These are phyloP conservation scores for Plectosphaerella cucumerina DNA, from an alignment of 2,329 filamentous ascomycete species.

Conservation along the genomic window DNA sequence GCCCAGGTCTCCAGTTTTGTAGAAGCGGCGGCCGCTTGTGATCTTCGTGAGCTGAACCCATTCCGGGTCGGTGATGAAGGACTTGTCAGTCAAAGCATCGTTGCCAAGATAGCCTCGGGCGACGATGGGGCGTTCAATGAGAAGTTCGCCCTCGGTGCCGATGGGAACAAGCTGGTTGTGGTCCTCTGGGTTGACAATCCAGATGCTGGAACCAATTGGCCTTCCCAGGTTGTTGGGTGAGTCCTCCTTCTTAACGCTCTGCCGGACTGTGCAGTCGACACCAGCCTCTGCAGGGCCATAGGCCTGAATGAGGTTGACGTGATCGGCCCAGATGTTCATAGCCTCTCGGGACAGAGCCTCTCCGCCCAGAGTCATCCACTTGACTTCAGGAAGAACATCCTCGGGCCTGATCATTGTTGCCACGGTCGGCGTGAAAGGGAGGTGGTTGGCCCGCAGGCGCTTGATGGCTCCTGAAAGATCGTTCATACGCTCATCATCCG, in stretches of 20 bases:
- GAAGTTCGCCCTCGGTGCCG: slow-evolving; percentile 19
- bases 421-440: slow-evolving; percentile 10
- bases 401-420: slow-evolving; percentile 5
- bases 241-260: neutral
- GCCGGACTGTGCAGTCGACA: neutral
- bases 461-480: slow-evolving; percentile 11
- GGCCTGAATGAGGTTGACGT: neutral
- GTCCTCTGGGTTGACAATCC: slow-evolving; percentile 19
- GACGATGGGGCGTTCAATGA: slow-evolving; percentile 20
- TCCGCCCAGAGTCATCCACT: slow-evolving; percentile 7
- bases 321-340: slow-evolving; percentile 12
- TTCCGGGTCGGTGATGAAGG: slow-evolving; percentile 1
- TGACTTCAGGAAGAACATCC: slow-evolving; percentile 5
- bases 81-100: neutral
- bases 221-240: slow-evolving; percentile 4
- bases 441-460: neutral
- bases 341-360: slow-evolving; percentile 9
- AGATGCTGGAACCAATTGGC: slow-evolving; percentile 6
- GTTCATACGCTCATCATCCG: slow-evolving; percentile 29
- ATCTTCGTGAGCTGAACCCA: slow-evolving; percentile 1
- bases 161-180: slow-evolving; percentile 15
- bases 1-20: slow-evolving; percentile 11
- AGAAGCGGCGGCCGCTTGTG: slow-evolving; percentile 4
- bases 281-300: slow-evolving; percentile 1
- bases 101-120: slow-evolving; percentile 10